Conservation (phyloP, 202 grass and related monocot species). For the Carex arenaria region DNA sequence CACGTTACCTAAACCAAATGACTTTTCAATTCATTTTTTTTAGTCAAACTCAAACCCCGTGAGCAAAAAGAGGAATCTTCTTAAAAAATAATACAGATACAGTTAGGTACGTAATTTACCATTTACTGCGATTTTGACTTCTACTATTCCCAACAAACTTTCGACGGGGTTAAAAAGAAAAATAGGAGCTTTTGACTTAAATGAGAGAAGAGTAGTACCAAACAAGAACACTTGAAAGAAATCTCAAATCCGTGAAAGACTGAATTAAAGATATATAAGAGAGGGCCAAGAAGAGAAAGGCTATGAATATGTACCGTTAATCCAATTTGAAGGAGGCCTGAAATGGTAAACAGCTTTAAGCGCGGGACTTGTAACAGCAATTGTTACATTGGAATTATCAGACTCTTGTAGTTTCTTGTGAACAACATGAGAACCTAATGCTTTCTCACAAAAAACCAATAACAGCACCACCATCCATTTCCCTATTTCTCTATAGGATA, state of each 20-base stretch:
- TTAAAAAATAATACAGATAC: not conserved
- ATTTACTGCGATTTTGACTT: too few species aligned
- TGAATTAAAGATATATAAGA: not conserved
- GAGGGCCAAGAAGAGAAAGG: not conserved
- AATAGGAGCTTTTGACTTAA: not conserved
- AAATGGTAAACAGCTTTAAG: slow-evolving; percentile 3
- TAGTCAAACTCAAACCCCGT: not conserved
- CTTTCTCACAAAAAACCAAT: slow-evolving; percentile 5
- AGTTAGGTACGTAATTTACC: not conserved
- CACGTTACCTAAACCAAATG: not conserved
- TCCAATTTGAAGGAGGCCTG: slow-evolving; percentile 11
- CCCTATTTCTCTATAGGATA: not conserved
- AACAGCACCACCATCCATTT: slow-evolving; percentile 5
- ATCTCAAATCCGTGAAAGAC: not conserved
- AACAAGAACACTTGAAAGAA: not conserved
- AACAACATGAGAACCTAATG: not conserved
- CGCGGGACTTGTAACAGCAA: not conserved
- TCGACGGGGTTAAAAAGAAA: not conserved
- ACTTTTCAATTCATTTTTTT: not conserved
- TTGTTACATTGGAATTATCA: not conserved
- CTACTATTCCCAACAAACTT: not conserved
- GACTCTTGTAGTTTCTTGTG: not conserved
- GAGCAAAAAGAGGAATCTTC: too few species aligned
- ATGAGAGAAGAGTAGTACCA: not conserved
- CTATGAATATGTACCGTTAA: not conserved